Evolutionary conservation across 331 rosid genomes (phyloP).

Genomic region (Quercus tomentella): DNA sequence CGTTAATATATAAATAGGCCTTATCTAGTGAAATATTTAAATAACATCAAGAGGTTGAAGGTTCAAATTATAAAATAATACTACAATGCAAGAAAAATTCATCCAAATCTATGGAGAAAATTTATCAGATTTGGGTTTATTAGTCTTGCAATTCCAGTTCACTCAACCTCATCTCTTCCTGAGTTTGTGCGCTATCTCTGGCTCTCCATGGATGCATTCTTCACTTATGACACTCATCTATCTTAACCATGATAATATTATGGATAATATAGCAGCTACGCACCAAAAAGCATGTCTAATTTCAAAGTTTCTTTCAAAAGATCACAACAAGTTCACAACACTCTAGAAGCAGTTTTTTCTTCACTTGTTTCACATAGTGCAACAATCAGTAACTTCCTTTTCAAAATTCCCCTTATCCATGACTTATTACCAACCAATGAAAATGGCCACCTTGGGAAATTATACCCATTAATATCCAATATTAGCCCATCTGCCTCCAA

Average conservation of each 20-base stretch:
- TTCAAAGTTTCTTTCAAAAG: no score
- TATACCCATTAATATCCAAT: no score
- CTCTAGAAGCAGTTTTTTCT: no score
- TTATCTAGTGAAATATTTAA: background rate
- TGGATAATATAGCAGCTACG: no score
- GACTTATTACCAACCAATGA: no score
- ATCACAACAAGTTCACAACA: no score
- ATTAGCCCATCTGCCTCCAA: no score
- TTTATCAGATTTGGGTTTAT: background rate
- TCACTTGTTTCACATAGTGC: no score
- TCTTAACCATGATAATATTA: background rate
- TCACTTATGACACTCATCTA: background rate
- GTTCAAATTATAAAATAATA: background rate
- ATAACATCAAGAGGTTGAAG: background rate
- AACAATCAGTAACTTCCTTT: no score
- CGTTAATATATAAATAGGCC: background rate
- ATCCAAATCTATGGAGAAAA: background rate
- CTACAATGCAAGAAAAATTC: background rate
- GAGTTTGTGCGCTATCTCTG: background rate
- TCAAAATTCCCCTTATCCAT: no score
- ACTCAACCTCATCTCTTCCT: background rate
- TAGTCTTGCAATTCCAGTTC: background rate
- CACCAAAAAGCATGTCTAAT: no score
- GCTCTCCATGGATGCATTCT: background rate
- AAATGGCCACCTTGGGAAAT: no score